phyloP scores from a whole-genome alignment of 331 rosid genomes.

The Telfairia occidentalis region DNA sequence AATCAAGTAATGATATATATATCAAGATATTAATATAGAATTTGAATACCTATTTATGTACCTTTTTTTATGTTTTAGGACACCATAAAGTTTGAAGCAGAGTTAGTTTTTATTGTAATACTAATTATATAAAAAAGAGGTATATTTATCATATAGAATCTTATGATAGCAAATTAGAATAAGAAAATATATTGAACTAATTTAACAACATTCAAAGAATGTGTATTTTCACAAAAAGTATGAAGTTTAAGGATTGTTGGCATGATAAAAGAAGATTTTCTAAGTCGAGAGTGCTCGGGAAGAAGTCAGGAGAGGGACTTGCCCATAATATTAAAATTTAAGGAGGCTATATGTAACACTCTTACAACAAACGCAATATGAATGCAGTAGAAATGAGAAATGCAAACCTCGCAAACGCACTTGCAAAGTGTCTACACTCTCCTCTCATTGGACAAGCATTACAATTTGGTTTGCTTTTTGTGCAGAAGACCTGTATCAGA shows the following conservation, averaged over 20 bases:
- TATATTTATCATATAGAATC: not conserved
- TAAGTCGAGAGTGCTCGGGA: not conserved
- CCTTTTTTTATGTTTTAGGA: not conserved
- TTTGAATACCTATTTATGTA: not conserved
- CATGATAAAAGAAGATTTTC: not conserved
- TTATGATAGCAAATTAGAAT: not conserved
- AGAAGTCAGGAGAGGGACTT: not conserved
- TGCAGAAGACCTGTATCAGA: constrained; percentile 77
- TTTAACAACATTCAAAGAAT: not conserved
- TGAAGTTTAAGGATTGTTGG: not conserved
- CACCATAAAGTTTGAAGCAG: not conserved
- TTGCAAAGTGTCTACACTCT: constrained; percentile 95
- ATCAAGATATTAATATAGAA: not conserved
- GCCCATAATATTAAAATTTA: not conserved
- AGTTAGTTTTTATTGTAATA: not conserved
- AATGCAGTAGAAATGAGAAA: constrained; percentile 9
- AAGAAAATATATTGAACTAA: not conserved
- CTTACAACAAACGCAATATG: not conserved
- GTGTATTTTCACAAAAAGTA: not conserved
- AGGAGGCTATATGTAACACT: not conserved
- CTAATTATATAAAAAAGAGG: not conserved
- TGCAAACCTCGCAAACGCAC: constrained; percentile 90
- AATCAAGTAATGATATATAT: not conserved
- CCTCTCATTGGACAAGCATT: constrained; percentile 98
- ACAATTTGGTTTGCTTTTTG: constrained; percentile 95